Base-by-base conservation (phyloP, 2,329 filamentous ascomycete genomes). In the Zymoseptoria passerinii region DNA sequence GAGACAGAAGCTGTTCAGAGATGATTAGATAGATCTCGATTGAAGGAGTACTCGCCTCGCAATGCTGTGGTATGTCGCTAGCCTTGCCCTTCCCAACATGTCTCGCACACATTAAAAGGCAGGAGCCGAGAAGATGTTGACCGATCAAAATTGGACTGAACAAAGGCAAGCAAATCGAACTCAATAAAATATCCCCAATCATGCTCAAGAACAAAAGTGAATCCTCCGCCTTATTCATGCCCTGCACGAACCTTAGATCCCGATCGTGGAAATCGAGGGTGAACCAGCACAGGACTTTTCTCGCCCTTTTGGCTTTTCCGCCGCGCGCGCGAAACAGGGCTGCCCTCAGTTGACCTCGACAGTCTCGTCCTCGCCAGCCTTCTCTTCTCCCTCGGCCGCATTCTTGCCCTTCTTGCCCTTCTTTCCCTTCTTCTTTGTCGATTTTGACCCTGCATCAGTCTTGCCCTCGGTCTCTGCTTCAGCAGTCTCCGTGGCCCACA, bases 61-160 rank as follows among this genome's bases (percentile, higher is more conserved):
- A 28, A 51, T 57, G 55, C 55, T 48, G 50, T 58, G 56, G 56
- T 58, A 58, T 58, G 52, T 44, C 13, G 35, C 35, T 44, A 44
- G 35, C 35, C 23, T 44, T 44, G 35, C 13, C 13, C 13, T 16
- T 44, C 35, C n/a, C 35, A 44, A 44, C 35, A 44, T 44, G 5
- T 44, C 35, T 6, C 35, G 13, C 35, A n/a, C 5, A 13, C 10
- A 44, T 23, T 3, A 2, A 3, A 40, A 40, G 16, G 35, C 10
- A 40, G 13, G 5, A 44, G 35, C 35, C 13, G 16, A 3, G 35
- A 40, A 40, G 35, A 40, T 16, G 35, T 40, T 9, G 9, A 40
- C 35, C 16, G 35, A 40, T 40, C 35, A 40, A 23, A 40, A 40
- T 16, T 44, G 13, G 35, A 44, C 35, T n/a, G 35, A 44, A 44